These are phyloP conservation scores for Yamadazyma laniorum DNA, from an alignment of 805 yeast genomes.

Conservation along the genomic window DNA sequence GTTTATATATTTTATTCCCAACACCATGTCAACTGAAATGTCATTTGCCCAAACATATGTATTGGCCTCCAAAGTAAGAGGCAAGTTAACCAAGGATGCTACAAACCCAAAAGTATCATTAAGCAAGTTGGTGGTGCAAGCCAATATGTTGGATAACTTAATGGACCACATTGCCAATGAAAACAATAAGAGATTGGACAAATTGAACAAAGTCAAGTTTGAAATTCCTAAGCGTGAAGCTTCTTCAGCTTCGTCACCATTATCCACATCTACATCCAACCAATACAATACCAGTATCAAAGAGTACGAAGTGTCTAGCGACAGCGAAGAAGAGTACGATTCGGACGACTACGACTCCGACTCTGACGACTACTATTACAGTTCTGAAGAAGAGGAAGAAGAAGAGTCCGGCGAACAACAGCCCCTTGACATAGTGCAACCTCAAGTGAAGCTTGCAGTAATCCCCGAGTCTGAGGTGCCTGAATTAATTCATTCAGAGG, in stretches of 20 bases:
- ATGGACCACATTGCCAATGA: conserved; percentile 49
- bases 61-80: conserved; percentile 63
- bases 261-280: conserved; percentile 15
- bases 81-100: conserved; percentile 63
- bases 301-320: conserved; percentile 38
- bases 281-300: conserved; percentile 25
- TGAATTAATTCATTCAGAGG: conserved; percentile 10
- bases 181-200: conserved; percentile 24
- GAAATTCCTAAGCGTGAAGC: conserved; percentile 9
- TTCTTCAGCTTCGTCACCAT: conserved; percentile 12
- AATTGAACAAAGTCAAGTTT: conserved; percentile 14
- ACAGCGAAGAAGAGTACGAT: conserved; percentile 27
- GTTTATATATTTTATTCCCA: neutral
- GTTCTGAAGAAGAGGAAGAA: conserved; percentile 20
- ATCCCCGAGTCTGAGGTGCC: conserved; percentile 15
- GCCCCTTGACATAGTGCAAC: neutral
- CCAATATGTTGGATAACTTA: conserved; percentile 63
- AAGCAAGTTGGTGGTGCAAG: conserved; percentile 63
- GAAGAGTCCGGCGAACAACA: conserved; percentile 5
- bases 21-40: conserved; percentile 8
- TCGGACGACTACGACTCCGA: conserved; percentile 22
- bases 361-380: conserved; percentile 21
- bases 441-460: conserved; percentile 6
- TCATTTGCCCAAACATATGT: conserved; percentile 55
- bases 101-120: conserved; percentile 54